Conservation (phyloP, 345 rosid species). For the Microthlaspi erraticum region DNA sequence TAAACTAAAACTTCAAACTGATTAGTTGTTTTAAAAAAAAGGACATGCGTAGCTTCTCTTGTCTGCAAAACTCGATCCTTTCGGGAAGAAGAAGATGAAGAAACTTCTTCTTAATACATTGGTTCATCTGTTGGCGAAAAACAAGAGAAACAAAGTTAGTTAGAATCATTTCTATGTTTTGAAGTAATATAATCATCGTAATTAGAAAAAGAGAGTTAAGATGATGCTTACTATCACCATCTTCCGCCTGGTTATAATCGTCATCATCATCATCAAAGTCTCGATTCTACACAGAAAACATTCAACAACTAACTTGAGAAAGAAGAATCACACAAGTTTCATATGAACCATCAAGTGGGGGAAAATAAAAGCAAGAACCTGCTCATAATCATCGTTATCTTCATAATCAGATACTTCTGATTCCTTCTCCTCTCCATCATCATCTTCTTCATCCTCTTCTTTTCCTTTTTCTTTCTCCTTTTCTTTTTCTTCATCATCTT, state of each 20-base stretch:
- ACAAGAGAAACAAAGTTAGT: conserved; percentile 10
- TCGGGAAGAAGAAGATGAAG: neutral
- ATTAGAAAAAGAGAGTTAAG: neutral
- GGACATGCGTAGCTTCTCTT: conserved; percentile 17
- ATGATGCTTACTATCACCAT: conserved; percentile 35
- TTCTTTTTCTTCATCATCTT: conserved; percentile 18
- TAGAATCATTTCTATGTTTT: neutral
- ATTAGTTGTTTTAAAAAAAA: no score
- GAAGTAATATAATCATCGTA: neutral
- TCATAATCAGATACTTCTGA: conserved; percentile 37
- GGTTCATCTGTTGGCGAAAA: conserved; percentile 29
- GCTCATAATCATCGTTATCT: conserved; percentile 36
- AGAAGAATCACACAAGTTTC: conserved; percentile 1
- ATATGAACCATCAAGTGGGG: neutral
- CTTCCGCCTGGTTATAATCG: conserved; percentile 31
- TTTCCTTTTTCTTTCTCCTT: neutral
- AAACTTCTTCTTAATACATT: neutral
- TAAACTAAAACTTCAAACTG: neutral
- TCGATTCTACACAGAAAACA: conserved; percentile 18
- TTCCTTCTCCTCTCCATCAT: conserved; percentile 21
- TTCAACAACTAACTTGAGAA: neutral
- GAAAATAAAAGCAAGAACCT: conserved; percentile 26
- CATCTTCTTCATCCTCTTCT: conserved; percentile 29
- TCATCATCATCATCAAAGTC: conserved; percentile 46
- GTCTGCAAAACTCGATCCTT: conserved; percentile 16